Evolutionary conservation across 768 basidiomycete genomes (phyloP).

Genomic region (Naganishia onofrii): DNA sequence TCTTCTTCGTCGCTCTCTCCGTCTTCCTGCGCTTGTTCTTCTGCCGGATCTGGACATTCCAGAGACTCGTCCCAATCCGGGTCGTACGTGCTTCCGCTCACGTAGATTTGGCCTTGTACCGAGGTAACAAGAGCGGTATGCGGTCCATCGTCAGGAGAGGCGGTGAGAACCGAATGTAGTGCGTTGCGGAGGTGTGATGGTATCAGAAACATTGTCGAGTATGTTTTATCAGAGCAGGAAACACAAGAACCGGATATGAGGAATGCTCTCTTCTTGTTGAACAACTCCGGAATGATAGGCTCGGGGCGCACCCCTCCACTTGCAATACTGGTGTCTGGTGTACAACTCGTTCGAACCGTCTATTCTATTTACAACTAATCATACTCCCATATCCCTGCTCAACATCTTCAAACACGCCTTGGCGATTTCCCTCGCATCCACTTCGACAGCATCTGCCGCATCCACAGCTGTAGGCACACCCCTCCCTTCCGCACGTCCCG

Average conservation of each 20-base stretch:
- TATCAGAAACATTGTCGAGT: slow-evolving; percentile 13
- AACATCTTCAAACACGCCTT: slow-evolving; percentile 22
- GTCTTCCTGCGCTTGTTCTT: not conserved
- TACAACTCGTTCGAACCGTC: not conserved
- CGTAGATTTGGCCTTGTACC: slow-evolving; percentile 6
- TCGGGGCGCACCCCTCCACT: not conserved
- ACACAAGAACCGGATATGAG: not conserved
- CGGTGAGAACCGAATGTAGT: slow-evolving; percentile 14
- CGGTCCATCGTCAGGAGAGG: not conserved
- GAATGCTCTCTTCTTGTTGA: no score
- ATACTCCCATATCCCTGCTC: slow-evolving; percentile 20
- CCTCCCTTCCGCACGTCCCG: slow-evolving; percentile 23
- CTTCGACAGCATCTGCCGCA: slow-evolving; percentile 48
- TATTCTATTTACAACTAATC: not conserved
- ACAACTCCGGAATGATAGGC: not conserved
- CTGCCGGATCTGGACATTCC: slow-evolving; percentile 4
- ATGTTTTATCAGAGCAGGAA: not conserved
- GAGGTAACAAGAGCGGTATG: slow-evolving; percentile 17
- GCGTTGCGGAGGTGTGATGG: slow-evolving; percentile 14
- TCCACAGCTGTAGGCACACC: not conserved
- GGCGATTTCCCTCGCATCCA: slow-evolving; percentile 21
- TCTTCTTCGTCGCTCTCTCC: not conserved
- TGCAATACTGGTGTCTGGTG: not conserved
- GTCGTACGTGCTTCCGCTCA: slow-evolving; percentile 17
- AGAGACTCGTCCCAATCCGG: slow-evolving; percentile 15